These are phyloP conservation scores for Colletotrichum chlorophyti DNA, from an alignment of 2,329 filamentous ascomycete species.

Conservation along the genomic window DNA sequence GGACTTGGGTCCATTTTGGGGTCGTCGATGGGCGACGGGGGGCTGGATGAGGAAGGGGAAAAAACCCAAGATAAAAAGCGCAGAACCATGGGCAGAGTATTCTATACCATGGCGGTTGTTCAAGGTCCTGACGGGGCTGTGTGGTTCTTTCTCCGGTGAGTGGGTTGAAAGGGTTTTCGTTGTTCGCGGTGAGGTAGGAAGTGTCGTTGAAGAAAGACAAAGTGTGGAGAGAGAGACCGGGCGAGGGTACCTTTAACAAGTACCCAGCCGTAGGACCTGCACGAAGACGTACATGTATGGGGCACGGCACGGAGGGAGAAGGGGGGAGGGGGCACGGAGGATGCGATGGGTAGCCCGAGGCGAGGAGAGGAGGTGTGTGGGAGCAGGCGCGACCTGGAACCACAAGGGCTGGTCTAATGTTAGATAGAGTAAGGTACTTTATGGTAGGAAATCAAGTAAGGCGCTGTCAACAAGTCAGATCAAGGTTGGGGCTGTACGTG, in stretches of 20 bases:
- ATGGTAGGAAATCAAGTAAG: too few relatives aligned
- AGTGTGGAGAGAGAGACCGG: slow-evolving; percentile 28
- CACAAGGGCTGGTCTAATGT: background rate
- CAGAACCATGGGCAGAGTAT: slow-evolving; percentile 20
- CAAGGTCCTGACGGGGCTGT: background rate
- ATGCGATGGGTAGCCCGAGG: background rate
- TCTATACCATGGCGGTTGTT: slow-evolving; percentile 28
- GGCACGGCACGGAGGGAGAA: slow-evolving; percentile 2
- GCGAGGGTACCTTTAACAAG: slow-evolving; percentile 30
- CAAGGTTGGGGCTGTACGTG: too few relatives aligned
- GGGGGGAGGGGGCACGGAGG: slow-evolving; percentile 2
- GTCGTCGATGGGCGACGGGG: slow-evolving; percentile 16
- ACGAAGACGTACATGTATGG: slow-evolving; percentile 24
- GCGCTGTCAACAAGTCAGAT: slow-evolving; percentile 4
- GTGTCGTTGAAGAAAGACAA: slow-evolving; percentile 30
- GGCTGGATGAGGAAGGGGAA: background rate
- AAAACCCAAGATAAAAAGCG: slow-evolving; percentile 4
- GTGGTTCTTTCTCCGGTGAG: slow-evolving; percentile 10
- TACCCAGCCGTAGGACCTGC: slow-evolving; percentile 16
- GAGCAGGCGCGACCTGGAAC: slow-evolving; percentile 25
- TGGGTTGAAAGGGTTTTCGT: slow-evolving; percentile 27
- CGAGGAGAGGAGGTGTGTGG: background rate
- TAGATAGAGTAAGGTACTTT: too few relatives aligned
- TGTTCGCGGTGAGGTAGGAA: slow-evolving; percentile 16
- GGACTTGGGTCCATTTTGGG: slow-evolving; percentile 19